These are phyloP conservation scores for Rubia peregrina DNA, from an alignment of 305 asterid species.

Conservation along the genomic window DNA sequence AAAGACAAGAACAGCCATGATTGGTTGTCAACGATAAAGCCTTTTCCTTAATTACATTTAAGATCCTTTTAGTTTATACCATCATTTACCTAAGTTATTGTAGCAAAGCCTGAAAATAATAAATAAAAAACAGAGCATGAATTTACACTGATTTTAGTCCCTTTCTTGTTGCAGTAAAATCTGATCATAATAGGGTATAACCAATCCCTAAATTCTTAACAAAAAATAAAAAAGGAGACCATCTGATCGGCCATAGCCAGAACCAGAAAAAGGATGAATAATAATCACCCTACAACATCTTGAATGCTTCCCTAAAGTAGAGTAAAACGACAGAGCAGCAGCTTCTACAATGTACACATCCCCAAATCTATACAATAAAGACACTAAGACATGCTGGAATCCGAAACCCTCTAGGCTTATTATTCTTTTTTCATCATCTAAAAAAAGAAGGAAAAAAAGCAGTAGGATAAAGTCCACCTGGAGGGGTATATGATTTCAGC, in stretches of 20 bases:
- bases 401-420: neutral
- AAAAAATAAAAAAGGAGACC: neutral
- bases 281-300: neutral
- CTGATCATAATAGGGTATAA: neutral
- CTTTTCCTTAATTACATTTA: neutral
- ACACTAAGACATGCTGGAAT: neutral
- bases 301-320: neutral
- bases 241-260: neutral
- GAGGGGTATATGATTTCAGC: conserved; percentile 77
- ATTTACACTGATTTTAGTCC: neutral
- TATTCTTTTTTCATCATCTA: neutral
- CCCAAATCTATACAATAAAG: neutral
- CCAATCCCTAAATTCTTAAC: neutral
- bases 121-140: neutral
- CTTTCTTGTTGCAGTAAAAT: neutral
- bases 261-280: neutral
- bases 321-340: neutral
- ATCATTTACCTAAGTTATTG: neutral
- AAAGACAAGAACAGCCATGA: conserved; percentile 5
- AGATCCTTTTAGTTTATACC: too few species aligned
- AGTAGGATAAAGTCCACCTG: conserved; percentile 33
- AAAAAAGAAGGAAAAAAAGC: neutral
- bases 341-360: neutral
- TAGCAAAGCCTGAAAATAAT: neutral
- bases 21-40: neutral